Percentiles rank a stretch among this genome's conserved stretches.
Evolutionary conservation across 768 basidiomycete genomes (phyloP).

Genomic region (Collybia sordida): DNA sequence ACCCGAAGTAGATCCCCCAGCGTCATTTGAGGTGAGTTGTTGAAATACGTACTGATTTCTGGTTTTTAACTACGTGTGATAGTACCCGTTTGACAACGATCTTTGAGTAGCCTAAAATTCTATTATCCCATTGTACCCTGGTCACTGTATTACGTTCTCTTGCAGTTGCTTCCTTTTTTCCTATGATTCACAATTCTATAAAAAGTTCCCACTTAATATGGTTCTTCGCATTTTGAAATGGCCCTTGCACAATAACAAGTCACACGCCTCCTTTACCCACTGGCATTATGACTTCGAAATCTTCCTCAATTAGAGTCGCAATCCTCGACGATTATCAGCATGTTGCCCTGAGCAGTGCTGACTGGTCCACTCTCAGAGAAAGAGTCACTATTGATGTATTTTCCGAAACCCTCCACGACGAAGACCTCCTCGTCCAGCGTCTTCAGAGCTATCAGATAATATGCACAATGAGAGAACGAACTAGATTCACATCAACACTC

Average conservation of each 20-base stretch:
- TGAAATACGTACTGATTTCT: too few species aligned
- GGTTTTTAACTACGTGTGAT: constrained; percentile 9
- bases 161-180: not conserved
- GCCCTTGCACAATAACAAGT: not conserved
- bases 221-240: not conserved
- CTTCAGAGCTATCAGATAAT: constrained; percentile 55
- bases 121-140: constrained; percentile 2
- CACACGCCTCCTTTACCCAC: constrained; percentile 2
- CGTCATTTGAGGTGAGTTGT: constrained; percentile 76
- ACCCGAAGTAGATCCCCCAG: constrained; percentile 75
- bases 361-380: constrained; percentile 49
- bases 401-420: constrained; percentile 50
- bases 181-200: not conserved
- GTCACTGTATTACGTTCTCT: not conserved
- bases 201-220: not conserved
- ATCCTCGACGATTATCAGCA: constrained; percentile 65
- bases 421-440: constrained; percentile 47
- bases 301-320: constrained; percentile 35
- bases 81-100: constrained; percentile 81
- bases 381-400: constrained; percentile 44
- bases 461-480: constrained; percentile 68
- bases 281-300: not conserved
- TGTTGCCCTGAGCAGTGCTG: constrained; percentile 48
- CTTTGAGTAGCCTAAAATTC: constrained; percentile 31
- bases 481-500: constrained; percentile 48